phyloP scores from a whole-genome alignment of 2,329 filamentous ascomycete species.

The Hypoxylon sp. region DNA sequence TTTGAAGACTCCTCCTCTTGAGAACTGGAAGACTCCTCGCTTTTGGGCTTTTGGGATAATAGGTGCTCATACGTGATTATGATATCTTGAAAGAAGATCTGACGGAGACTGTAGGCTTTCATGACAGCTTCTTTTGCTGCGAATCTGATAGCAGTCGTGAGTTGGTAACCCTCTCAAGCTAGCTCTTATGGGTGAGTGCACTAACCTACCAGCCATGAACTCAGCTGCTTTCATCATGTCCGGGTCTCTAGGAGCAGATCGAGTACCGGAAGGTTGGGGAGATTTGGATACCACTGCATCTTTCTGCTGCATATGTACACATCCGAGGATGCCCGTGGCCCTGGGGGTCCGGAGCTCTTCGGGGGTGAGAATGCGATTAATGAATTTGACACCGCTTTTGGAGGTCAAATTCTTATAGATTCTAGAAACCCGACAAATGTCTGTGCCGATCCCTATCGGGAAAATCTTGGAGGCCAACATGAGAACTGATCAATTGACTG shows the following conservation, averaged over 20 bases:
- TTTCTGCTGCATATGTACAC: conserved; percentile 7
- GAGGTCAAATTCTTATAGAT: conserved; percentile 71
- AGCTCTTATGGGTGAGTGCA: conserved; percentile 5
- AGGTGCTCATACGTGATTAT: conserved; percentile 55
- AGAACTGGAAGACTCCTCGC: not conserved
- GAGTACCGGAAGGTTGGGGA: not conserved
- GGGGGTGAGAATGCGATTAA: conserved; percentile 63
- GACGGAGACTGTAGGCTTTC: conserved; percentile 76
- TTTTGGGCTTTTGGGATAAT: conserved; percentile 31
- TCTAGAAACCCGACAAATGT: conserved; percentile 80
- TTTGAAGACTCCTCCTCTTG: not conserved
- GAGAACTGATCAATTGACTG: not conserved
- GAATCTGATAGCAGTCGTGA: conserved; percentile 61
- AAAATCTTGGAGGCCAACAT: conserved; percentile 66
- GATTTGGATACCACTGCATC: not conserved
- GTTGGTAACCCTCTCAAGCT: not conserved
- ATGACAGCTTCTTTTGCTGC: conserved; percentile 83
- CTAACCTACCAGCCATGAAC: conserved; percentile 64
- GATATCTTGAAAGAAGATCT: conserved; percentile 75
- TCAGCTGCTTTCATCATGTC: conserved; percentile 58
- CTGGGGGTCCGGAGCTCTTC: conserved; percentile 56
- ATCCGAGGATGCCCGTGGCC: conserved; percentile 32
- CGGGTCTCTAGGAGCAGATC: conserved; percentile 28
- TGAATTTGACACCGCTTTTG: conserved; percentile 61
- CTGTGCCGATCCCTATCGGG: conserved; percentile 80